These are phyloP conservation scores for Fusarium pseudoanthophilum DNA, from an alignment of 2,329 filamentous ascomycete genomes.

Conservation along the genomic window DNA sequence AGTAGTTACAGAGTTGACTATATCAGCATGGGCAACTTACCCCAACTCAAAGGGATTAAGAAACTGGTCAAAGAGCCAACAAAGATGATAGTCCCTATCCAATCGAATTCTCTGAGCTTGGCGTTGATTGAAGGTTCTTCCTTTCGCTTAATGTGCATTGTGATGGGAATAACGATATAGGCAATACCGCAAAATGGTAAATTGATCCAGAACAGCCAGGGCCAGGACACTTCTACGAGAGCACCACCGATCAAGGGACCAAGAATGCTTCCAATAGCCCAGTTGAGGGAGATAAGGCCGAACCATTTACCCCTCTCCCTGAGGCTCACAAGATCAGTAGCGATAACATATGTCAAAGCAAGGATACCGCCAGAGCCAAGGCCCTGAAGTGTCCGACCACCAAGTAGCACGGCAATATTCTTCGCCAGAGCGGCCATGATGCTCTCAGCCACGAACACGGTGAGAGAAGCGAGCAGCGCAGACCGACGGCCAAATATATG, in stretches of 20 bases:
- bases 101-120: conserved; percentile 62
- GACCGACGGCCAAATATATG: conserved; percentile 40
- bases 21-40: conserved; percentile 9
- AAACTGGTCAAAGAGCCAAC: conserved; percentile 64
- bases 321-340: conserved; percentile 59
- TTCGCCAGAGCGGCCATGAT: conserved; percentile 39
- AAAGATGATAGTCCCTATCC: conserved; percentile 70
- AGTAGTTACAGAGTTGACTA: not conserved
- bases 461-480: conserved; percentile 32
- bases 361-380: conserved; percentile 63
- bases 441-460: conserved; percentile 34
- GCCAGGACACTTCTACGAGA: conserved; percentile 64
- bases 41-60: conserved; percentile 39
- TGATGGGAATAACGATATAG: conserved; percentile 34
- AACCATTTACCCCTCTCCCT: conserved; percentile 55
- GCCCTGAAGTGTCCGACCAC: conserved; percentile 63
- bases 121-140: conserved; percentile 7
- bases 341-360: conserved; percentile 57
- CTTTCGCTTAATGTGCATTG: conserved; percentile 34
- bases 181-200: conserved; percentile 59
- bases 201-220: conserved; percentile 75
- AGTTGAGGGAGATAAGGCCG: conserved; percentile 55
- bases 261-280: conserved; percentile 64
- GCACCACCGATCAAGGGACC: conserved; percentile 60
- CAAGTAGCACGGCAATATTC: conserved; percentile 49